phyloP scores from a whole-genome alignment of 805 yeast species.

The Kregervanrija pseudodelftensis region DNA sequence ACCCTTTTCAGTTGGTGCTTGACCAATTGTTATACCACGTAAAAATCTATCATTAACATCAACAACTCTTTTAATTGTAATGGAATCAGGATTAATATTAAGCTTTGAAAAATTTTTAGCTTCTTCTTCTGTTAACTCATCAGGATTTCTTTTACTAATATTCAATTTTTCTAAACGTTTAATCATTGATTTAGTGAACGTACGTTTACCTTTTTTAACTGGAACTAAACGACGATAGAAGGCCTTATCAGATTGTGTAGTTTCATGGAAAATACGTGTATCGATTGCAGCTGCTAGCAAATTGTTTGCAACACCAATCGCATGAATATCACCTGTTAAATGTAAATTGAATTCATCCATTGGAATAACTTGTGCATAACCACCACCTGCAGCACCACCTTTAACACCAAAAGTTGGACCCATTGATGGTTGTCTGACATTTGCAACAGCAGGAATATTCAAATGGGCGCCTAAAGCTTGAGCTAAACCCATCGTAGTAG shows the following conservation, averaged over 20 bases:
- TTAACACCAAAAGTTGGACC: conserved; percentile 86
- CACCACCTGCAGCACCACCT: conserved; percentile 92
- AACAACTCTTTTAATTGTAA: conserved; percentile 78
- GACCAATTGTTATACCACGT: conserved; percentile 72
- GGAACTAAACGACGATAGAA: conserved; percentile 73
- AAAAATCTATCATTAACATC: conserved; percentile 78
- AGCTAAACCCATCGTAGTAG: conserved; percentile 76
- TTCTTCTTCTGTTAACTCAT: conserved; percentile 67
- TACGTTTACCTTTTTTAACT: conserved; percentile 61
- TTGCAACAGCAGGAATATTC: conserved; percentile 63
- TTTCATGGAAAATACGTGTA: conserved; percentile 79
- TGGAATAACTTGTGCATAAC: conserved; percentile 80
- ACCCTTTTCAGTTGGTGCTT: conserved; percentile 78
- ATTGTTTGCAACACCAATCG: conserved; percentile 76
- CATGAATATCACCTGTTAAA: conserved; percentile 81
- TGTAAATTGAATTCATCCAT: conserved; percentile 88
- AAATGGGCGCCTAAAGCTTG: conserved; percentile 77
- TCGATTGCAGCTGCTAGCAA: conserved; percentile 80
- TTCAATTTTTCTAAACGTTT: conserved; percentile 63
- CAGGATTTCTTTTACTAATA: conserved; percentile 62
- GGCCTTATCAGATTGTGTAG: conserved; percentile 65
- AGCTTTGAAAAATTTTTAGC: conserved; percentile 55
- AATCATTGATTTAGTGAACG: conserved; percentile 61
- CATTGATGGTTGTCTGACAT: conserved; percentile 83
- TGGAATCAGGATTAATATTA: conserved; percentile 71